These are phyloP conservation scores for Martensiomyces pterosporus DNA, from an alignment of 192 early-diverging fungal genomes.

Conservation along the genomic window DNA sequence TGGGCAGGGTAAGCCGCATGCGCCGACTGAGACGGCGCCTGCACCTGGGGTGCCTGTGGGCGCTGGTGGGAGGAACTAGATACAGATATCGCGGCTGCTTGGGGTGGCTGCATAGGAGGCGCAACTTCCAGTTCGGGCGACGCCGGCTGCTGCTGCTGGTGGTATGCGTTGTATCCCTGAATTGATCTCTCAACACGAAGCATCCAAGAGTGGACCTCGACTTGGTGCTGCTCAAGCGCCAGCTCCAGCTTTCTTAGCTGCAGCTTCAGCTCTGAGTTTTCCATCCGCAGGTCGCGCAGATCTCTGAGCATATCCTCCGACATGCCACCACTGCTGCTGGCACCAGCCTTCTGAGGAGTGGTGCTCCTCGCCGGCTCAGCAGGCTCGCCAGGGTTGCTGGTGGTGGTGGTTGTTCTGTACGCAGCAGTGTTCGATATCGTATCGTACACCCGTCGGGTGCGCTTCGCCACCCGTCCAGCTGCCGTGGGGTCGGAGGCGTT, in stretches of 20 bases:
- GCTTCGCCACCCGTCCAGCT: conserved; percentile 8
- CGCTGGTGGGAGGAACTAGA: too few relatives aligned
- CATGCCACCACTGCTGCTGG: neutral
- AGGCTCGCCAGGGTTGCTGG: neutral
- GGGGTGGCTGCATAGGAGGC: neutral
- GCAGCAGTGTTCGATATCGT: conserved; percentile 7
- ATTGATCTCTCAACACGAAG: conserved; percentile 18
- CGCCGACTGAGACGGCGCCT: too few relatives aligned
- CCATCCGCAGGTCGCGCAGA: conserved; percentile 28
- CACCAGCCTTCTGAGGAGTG: neutral
- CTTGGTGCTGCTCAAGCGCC: conserved; percentile 28
- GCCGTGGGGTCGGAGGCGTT: neutral
- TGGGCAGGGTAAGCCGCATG: neutral
- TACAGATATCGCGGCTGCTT: too few relatives aligned
- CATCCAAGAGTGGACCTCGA: conserved; percentile 42
- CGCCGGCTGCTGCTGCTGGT: conserved; percentile 5
- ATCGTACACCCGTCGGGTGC: conserved; percentile 20
- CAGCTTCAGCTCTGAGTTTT: conserved; percentile 35
- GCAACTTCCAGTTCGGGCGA: neutral
- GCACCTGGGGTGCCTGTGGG: too few relatives aligned
- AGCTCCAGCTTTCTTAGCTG: conserved; percentile 33
- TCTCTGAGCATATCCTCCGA: neutral
- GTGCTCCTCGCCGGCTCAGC: neutral
- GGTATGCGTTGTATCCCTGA: neutral
- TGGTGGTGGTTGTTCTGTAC: too few relatives aligned